phyloP scores from a whole-genome alignment of 2,329 filamentous ascomycete genomes.

The Albophoma yamanashiensis region DNA sequence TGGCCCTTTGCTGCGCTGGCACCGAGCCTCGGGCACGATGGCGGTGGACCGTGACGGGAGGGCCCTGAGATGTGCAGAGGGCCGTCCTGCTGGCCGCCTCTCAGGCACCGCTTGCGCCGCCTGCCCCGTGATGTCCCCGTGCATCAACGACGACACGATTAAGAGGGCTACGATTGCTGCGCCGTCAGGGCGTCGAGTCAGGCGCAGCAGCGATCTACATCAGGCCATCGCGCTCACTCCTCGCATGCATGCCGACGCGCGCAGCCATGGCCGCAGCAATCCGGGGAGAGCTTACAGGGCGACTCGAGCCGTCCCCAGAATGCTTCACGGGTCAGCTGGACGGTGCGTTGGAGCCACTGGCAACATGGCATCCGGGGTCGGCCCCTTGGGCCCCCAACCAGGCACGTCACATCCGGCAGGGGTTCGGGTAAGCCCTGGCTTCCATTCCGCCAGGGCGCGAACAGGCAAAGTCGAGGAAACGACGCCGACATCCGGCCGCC shows the following conservation, averaged over 20 bases:
- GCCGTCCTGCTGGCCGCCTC: background rate
- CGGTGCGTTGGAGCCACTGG: slow-evolving; percentile 8
- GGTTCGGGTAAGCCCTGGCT: background rate
- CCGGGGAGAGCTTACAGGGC: background rate
- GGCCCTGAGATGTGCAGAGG: background rate
- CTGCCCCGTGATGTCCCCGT: background rate
- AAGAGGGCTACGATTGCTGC: background rate
- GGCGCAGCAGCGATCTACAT: background rate
- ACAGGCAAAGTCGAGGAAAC: background rate
- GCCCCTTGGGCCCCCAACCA: background rate
- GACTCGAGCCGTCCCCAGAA: background rate
- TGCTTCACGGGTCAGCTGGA: slow-evolving; percentile 8
- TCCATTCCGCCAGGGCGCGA: background rate
- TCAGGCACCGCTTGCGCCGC: background rate
- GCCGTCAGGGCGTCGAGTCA: background rate
- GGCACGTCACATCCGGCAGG: background rate
- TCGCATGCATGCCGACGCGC: background rate
- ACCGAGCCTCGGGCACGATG: slow-evolving; percentile 2
- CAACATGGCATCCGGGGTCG: slow-evolving; percentile 1
- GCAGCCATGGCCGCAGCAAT: background rate
- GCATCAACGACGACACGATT: background rate
- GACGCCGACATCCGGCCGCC: background rate
- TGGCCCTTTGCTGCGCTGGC: slow-evolving; percentile 3
- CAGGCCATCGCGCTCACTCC: background rate
- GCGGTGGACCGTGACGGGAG: background rate